Evolutionary conservation across 257 asterid genomes (phyloP).

Genomic region (Craterostigma plantagineum): DNA sequence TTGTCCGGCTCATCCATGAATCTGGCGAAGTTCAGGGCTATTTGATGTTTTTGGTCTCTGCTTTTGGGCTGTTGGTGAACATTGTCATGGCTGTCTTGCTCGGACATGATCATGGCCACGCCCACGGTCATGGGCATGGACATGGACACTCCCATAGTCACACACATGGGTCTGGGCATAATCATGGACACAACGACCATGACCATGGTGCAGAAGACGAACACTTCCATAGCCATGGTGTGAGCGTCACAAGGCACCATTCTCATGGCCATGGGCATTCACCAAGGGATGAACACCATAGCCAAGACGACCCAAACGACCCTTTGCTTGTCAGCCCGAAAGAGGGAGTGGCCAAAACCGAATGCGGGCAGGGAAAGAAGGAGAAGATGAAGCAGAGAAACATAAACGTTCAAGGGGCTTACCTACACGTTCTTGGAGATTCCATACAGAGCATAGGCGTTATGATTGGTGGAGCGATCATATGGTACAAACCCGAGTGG

Average conservation of each 20-base stretch:
- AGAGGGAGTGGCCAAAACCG: constrained; percentile 9
- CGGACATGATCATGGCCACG: constrained; percentile 60
- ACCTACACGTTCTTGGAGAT: constrained; percentile 66
- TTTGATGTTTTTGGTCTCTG: constrained; percentile 52
- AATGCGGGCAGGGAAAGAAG: constrained; percentile 1
- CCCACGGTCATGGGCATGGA: no score
- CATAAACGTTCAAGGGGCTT: constrained; percentile 59
- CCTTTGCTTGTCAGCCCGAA: constrained; percentile 20
- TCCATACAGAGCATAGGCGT: constrained; percentile 63
- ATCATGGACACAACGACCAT: constrained; percentile 14
- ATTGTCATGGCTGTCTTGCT: constrained; percentile 44
- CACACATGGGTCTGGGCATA: no score
- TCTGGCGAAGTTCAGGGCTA: constrained; percentile 58
- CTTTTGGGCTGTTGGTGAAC: constrained; percentile 52
- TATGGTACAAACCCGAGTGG: constrained; percentile 67
- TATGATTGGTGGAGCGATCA: constrained; percentile 59
- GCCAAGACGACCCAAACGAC: constrained; percentile 14
- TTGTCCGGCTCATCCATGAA: constrained; percentile 30
- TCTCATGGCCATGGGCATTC: constrained; percentile 17
- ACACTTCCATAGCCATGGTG: constrained; percentile 19
- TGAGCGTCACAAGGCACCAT: constrained; percentile 21
- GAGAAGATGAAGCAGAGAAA: constrained; percentile 28
- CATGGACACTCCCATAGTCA: constrained; percentile 26
- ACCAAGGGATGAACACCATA: constrained; percentile 20
- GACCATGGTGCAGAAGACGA: constrained; percentile 17